These are phyloP conservation scores for Hyphodiscus hymeniophilus DNA, from an alignment of 495 filamentous ascomycete genomes.

Conservation along the genomic window DNA sequence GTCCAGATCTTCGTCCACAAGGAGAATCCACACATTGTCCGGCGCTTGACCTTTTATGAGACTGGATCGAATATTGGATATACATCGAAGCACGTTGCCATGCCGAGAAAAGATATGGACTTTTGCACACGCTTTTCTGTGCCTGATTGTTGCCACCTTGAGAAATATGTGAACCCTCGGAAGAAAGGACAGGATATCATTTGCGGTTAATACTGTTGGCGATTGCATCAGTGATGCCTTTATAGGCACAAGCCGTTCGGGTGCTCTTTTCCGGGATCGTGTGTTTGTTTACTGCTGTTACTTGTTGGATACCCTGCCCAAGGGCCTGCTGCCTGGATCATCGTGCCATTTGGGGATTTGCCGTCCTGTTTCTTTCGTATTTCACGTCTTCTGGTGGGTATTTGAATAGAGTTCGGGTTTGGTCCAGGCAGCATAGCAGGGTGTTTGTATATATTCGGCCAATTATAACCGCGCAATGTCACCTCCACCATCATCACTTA, in stretches of 20 bases:
- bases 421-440: conserved; percentile 21
- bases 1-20: conserved; percentile 2
- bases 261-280: conserved; percentile 8
- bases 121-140: conserved; percentile 8
- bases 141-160: too few species aligned
- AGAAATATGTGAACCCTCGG: conserved; percentile 10
- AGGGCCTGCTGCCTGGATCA: conserved; percentile 23
- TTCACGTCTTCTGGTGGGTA: conserved; percentile 17
- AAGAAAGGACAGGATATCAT: conserved; percentile 6
- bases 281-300: conserved; percentile 9
- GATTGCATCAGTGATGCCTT: conserved; percentile 22
- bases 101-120: conserved; percentile 10
- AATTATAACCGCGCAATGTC: conserved; percentile 3
- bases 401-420: conserved; percentile 10
- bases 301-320: conserved; percentile 16
- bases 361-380: conserved; percentile 7
- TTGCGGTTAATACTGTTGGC: conserved; percentile 10
- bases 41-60: conserved; percentile 8
- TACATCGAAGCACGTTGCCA: conserved; percentile 9
- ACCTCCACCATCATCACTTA: conserved; percentile 1
- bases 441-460: conserved; percentile 2
- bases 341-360: conserved; percentile 12
- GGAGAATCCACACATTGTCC: conserved; percentile 8
- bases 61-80: conserved; percentile 14
- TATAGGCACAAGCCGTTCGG: conserved; percentile 20